These are phyloP conservation scores for Corynespora cassiicola DNA, from an alignment of 2,329 filamentous ascomycete species.

Conservation along the genomic window DNA sequence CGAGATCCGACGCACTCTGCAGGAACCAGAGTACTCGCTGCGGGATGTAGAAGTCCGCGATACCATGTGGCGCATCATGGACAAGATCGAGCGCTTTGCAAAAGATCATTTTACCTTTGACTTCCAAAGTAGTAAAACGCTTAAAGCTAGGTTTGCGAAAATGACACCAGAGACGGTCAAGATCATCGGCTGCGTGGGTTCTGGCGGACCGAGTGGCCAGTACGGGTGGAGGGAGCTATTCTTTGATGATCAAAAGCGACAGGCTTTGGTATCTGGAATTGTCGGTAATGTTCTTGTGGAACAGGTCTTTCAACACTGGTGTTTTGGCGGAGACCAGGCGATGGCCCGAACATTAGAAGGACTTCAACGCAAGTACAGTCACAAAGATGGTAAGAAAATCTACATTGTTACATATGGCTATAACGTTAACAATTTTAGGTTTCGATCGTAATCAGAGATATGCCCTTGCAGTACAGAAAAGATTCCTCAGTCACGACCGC, in stretches of 20 bases:
- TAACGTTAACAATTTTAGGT: conserved; percentile 10
- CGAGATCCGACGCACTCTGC: background rate
- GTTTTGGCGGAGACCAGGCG: conserved; percentile 26
- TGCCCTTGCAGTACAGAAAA: too few species aligned
- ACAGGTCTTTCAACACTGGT: conserved; percentile 33
- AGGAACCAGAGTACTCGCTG: conserved; percentile 30
- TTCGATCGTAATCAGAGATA: conserved; percentile 26
- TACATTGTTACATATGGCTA: background rate
- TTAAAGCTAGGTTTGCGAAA: conserved; percentile 1
- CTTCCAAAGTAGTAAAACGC: background rate
- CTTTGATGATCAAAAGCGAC: conserved; percentile 17
- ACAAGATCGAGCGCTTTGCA: conserved; percentile 23
- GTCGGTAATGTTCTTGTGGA: conserved; percentile 38
- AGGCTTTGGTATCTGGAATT: conserved; percentile 30
- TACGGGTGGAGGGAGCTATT: conserved; percentile 36
- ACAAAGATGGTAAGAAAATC: conserved; percentile 29
- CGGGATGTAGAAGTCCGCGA: conserved; percentile 36
- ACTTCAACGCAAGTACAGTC: conserved; percentile 13
- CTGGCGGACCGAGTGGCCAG: conserved; percentile 26
- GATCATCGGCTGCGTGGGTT: conserved; percentile 33
- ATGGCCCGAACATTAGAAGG: conserved; percentile 9
- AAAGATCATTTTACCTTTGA: conserved; percentile 13
- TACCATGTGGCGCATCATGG: conserved; percentile 19
- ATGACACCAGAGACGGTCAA: conserved; percentile 23
- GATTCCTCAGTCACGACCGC: too few species aligned